These are phyloP conservation scores for Neotropicomus parvogracilis DNA, from an alignment of 1,284 basidiomycete species.

Conservation along the genomic window DNA sequence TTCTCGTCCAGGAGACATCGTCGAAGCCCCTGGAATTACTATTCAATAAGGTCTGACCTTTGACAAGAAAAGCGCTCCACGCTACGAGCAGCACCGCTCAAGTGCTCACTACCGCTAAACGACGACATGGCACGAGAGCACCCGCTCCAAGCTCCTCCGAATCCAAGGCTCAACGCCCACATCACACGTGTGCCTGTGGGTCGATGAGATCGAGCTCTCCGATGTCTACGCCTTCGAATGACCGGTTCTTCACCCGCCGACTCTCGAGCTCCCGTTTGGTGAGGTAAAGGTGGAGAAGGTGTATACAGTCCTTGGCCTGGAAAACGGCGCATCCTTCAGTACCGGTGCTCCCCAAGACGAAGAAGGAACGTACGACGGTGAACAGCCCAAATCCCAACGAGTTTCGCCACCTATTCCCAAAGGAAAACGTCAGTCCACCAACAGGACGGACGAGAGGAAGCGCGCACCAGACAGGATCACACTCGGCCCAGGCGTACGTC, in stretches of 20 bases:
- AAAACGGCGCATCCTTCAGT: not conserved
- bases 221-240: conserved; percentile 67
- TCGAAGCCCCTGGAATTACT: too few species aligned
- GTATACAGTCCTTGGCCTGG: conserved; percentile 62
- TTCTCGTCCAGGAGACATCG: too few species aligned
- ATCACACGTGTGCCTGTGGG: conserved; percentile 25
- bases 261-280: conserved; percentile 66
- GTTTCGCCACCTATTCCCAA: conserved; percentile 62
- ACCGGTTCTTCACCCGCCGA: conserved; percentile 58
- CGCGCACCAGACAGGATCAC: conserved; percentile 68
- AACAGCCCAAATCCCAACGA: conserved; percentile 65
- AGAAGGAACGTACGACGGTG: conserved; percentile 43
- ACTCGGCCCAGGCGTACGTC: conserved; percentile 55
- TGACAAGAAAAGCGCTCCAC: not conserved
- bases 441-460: not conserved
- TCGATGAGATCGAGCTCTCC: conserved; percentile 59
- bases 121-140: not conserved
- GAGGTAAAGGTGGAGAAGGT: conserved; percentile 63
- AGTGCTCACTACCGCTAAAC: not conserved
- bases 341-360: not conserved
- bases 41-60: not conserved
- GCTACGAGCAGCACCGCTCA: not conserved
- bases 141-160: too few species aligned
- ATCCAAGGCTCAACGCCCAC: too few species aligned
- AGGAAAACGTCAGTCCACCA: not conserved